A percentile compares a stretch with the other conserved stretches of the same genome.
These are phyloP conservation scores for Starmera stellimalicola DNA, from an alignment of 1,139 yeast genomes.

Conservation along the genomic window DNA sequence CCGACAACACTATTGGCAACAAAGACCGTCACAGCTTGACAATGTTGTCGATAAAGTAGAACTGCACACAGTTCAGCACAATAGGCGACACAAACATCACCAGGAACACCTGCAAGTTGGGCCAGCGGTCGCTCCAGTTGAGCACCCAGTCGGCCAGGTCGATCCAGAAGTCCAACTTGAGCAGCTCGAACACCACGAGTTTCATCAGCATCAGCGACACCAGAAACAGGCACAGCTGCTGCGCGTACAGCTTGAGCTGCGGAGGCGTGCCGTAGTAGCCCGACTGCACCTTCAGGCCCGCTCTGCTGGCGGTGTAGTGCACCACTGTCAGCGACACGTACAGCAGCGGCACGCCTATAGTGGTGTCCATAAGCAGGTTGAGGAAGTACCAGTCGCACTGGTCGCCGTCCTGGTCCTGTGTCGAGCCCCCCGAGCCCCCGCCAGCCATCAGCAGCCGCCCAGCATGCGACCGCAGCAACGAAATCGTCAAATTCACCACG, in stretches of 20 bases:
- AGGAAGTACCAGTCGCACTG: conserved; percentile 92
- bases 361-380: conserved; percentile 81
- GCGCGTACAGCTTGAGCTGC: conserved; percentile 48
- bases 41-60: conserved; percentile 77
- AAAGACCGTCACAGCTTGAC: conserved; percentile 43
- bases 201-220: conserved; percentile 50
- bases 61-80: conserved; percentile 78
- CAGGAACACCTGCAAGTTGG: conserved; percentile 73
- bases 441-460: neutral
- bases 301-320: conserved; percentile 36
- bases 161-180: conserved; percentile 47
- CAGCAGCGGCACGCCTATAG: conserved; percentile 85
- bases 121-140: conserved; percentile 74
- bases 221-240: conserved; percentile 67
- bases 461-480: conserved; percentile 40
- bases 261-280: conserved; percentile 85
- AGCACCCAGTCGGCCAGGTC: conserved; percentile 50
- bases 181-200: conserved; percentile 42
- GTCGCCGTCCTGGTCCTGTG: conserved; percentile 32
- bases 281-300: conserved; percentile 57
- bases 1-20: too few species aligned
- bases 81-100: conserved; percentile 80
- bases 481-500: conserved; percentile 62
- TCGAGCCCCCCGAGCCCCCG: neutral
- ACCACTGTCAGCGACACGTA: conserved; percentile 41